Percentiles rank a stretch among this genome's conserved stretches.
Conservation (phyloP, 2,329 filamentous ascomycete species). For the Fusarium hostae region DNA sequence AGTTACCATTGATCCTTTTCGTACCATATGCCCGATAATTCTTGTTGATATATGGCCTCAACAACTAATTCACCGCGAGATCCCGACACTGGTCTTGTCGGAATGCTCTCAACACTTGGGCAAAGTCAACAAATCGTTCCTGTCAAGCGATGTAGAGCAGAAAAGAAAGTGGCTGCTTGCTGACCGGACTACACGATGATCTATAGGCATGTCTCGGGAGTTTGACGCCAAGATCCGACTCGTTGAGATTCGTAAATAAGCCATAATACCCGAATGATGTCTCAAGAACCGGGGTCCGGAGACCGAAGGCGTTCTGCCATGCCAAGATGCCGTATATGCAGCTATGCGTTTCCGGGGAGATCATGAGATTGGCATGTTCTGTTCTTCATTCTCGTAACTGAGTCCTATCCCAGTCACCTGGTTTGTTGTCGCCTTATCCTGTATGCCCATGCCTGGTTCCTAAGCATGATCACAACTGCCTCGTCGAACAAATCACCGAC, state of each 20-base stretch:
- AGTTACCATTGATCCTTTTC: neutral
- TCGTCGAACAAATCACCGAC: neutral
- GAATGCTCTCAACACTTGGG: fast-evolving
- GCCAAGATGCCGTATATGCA: neutral
- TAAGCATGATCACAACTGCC: fast-evolving
- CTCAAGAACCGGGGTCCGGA: neutral
- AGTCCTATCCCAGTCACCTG: neutral
- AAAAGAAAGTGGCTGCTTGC: neutral
- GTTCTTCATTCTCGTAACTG: fast-evolving
- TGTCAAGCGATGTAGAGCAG: neutral
- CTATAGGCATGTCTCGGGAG: neutral
- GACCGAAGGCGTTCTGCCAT: neutral
- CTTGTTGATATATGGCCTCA: fast-evolving
- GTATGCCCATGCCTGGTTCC: neutral
- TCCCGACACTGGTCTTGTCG: neutral
- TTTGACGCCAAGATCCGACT: neutral
- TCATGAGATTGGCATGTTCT: fast-evolving
- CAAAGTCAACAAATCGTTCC: no score
- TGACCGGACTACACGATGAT: neutral
- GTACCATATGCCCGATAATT: fast-evolving
- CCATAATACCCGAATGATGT: no score
- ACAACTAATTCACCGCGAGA: fast-evolving
- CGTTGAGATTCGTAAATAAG: neutral
- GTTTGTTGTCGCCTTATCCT: neutral
- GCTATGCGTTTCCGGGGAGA: neutral